A percentile compares a stretch with the other conserved stretches of the same genome.
Evolutionary conservation across 148 eudicot species (phyloP).

Genomic region (Cornus controversa): DNA sequence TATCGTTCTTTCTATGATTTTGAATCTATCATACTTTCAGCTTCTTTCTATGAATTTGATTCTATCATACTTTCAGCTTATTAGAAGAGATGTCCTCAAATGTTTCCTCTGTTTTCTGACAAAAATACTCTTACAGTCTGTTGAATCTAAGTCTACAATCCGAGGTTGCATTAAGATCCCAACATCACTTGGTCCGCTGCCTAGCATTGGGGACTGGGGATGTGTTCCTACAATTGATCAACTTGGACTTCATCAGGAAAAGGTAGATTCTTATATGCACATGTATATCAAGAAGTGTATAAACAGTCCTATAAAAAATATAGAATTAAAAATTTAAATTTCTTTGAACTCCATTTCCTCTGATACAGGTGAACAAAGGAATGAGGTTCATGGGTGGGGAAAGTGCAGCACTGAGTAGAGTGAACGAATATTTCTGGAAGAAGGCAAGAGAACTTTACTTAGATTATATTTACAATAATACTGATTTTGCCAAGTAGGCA

Average conservation of each 20-base stretch:
- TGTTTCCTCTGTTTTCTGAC: constrained; percentile 12
- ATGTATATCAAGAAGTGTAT: background rate
- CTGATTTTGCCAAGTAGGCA: background rate
- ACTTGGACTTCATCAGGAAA: constrained; percentile 52
- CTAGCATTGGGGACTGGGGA: constrained; percentile 76
- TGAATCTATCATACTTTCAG: background rate
- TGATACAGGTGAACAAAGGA: constrained; percentile 61
- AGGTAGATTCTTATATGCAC: constrained; percentile 40
- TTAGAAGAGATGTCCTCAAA: background rate
- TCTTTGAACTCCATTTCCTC: background rate
- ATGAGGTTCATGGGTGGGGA: constrained; percentile 80
- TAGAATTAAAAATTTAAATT: background rate
- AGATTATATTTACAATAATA: background rate
- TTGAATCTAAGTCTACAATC: constrained; percentile 66
- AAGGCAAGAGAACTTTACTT: constrained; percentile 44
- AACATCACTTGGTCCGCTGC: constrained; percentile 67
- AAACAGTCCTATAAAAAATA: background rate
- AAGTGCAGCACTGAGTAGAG: constrained; percentile 76
- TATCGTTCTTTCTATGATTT: constrained; percentile 9
- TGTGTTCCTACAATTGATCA: constrained; percentile 54
- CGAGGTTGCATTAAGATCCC: constrained; percentile 73
- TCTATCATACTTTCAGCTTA: background rate
- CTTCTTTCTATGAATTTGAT: background rate
- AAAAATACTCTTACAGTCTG: constrained; percentile 41
- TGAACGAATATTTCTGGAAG: constrained; percentile 89